Conservation (phyloP, 176 grass and related monocot genomes). For the Oryza glumipatula region DNA sequence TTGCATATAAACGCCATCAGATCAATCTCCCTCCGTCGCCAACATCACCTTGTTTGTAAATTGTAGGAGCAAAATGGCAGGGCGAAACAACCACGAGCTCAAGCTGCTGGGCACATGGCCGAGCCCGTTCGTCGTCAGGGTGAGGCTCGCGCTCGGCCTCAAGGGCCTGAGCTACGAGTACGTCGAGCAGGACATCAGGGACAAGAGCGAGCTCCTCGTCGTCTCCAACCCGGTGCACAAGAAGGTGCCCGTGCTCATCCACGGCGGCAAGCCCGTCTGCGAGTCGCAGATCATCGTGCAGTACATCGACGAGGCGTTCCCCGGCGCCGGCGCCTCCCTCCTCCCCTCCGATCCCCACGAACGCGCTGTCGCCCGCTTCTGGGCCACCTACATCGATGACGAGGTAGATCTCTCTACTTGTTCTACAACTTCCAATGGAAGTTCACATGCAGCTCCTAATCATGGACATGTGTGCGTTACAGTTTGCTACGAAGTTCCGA, state of each 20-base stretch:
- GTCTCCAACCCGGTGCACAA: slow-evolving; percentile 58
- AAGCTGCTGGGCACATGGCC: slow-evolving; percentile 47
- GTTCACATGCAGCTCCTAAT: neutral
- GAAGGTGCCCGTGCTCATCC: slow-evolving; percentile 61
- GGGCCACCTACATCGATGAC: slow-evolving; percentile 53
- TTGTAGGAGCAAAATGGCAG: neutral
- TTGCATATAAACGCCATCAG: neutral
- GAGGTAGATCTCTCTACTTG: slow-evolving; percentile 20
- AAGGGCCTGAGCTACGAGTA: slow-evolving; percentile 59
- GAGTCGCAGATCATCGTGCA: slow-evolving; percentile 65
- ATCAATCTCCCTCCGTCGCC: neutral
- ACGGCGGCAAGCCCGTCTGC: slow-evolving; percentile 41
- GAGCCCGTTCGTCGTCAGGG: slow-evolving; percentile 43
- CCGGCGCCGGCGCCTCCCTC: neutral
- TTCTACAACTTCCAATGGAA: neutral
- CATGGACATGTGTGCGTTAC: neutral
- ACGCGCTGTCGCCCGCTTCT: slow-evolving; percentile 54
- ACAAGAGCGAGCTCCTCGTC: slow-evolving; percentile 60
- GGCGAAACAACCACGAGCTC: neutral
- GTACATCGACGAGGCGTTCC: slow-evolving; percentile 64
- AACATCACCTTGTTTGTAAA: neutral
- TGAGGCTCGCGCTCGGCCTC: slow-evolving; percentile 48
- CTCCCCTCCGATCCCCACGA: slow-evolving; percentile 51
- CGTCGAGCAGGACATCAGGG: slow-evolving; percentile 46
- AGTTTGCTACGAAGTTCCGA: neutral